A percentile compares a stretch with the other conserved stretches of the same genome.
phyloP scores from a whole-genome alignment of 31 red algal genomes.

The Porphyra umbilicalis region DNA sequence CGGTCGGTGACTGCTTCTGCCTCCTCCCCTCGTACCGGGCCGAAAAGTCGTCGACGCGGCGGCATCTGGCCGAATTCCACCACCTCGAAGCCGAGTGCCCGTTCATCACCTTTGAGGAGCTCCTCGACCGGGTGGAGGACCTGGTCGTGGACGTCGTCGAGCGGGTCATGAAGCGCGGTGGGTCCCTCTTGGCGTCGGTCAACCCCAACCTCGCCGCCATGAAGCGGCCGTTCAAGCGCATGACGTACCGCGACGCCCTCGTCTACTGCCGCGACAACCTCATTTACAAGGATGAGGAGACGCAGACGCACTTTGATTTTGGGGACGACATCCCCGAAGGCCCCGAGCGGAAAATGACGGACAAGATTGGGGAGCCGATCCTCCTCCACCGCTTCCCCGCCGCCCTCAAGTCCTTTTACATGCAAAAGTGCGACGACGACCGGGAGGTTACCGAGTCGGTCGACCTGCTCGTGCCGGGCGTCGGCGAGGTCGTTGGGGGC shows the following conservation, averaged over 20 bases:
- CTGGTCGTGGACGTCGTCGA: constrained; percentile 86
- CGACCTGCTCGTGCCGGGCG: constrained; percentile 87
- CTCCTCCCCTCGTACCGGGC: constrained; percentile 95
- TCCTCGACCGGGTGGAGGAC: constrained; percentile 80
- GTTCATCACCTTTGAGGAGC: constrained; percentile 86
- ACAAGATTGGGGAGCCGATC: constrained; percentile 92
- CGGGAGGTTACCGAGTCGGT: constrained; percentile 82
- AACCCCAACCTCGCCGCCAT: constrained; percentile 55
- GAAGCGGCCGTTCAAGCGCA: constrained; percentile 83
- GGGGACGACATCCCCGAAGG: constrained; percentile 99
- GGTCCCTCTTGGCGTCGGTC: constrained; percentile 39
- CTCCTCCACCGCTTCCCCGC: constrained; percentile 85
- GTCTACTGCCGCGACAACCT: constrained; percentile 81
- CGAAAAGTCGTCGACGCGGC: constrained; percentile 80
- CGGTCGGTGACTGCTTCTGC: constrained; percentile 95
- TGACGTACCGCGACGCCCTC: constrained; percentile 94
- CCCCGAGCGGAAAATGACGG: constrained; percentile 97
- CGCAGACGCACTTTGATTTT: constrained; percentile 81
- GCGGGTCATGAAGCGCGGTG: constrained; percentile 37
- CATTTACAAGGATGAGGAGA: constrained; percentile 98
- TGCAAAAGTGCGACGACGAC: constrained; percentile 96
- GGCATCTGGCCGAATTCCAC: constrained; percentile 98
- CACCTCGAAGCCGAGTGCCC: constrained; percentile 96
- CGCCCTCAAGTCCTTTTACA: constrained; percentile 95
- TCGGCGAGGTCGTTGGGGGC: constrained; percentile 96